phyloP scores from a whole-genome alignment of 2,329 filamentous ascomycete species.

The Geosmithia putterillii region DNA sequence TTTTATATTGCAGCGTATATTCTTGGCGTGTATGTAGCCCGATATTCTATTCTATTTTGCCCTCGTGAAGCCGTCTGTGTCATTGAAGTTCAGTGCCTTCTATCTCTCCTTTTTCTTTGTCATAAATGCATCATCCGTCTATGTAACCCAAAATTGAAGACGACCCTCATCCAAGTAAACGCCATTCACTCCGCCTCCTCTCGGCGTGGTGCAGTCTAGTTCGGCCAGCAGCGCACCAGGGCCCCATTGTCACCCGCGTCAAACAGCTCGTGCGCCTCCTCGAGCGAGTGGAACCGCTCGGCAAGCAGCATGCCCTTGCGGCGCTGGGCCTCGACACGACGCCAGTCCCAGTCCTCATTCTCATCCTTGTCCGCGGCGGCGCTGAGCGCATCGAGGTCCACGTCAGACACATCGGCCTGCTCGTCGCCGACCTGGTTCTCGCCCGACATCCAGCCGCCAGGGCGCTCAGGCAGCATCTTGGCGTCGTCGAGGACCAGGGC shows the following conservation, averaged over 20 bases:
- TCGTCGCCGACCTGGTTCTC: slow-evolving; percentile 27
- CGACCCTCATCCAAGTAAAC: too few species aligned
- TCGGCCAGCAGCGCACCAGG: slow-evolving; percentile 34
- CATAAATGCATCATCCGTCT: too few species aligned
- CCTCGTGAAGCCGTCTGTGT: too few species aligned
- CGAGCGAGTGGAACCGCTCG: slow-evolving; percentile 42
- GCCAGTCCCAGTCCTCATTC: slow-evolving; percentile 43
- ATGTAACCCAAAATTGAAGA: too few species aligned
- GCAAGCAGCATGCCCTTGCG: slow-evolving; percentile 42
- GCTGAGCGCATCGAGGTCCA: slow-evolving; percentile 17
- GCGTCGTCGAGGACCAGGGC: slow-evolving; percentile 61
- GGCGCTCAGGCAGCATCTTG: slow-evolving; percentile 61
- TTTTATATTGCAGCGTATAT: too few species aligned
- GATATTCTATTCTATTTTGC: too few species aligned
- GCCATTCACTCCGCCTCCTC: neutral
- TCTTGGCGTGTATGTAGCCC: too few species aligned
- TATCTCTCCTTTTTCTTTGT: too few species aligned
- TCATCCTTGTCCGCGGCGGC: too few species aligned
- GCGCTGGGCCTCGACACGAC: slow-evolving; percentile 40
- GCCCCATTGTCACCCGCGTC: slow-evolving; percentile 40
- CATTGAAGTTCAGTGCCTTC: too few species aligned
- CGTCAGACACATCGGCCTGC: slow-evolving; percentile 21
- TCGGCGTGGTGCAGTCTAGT: slow-evolving; percentile 15
- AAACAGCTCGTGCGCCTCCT: slow-evolving; percentile 38
- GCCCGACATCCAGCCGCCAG: slow-evolving; percentile 48